These are phyloP conservation scores for Stephanodiscus minutulus DNA, from an alignment of 108 stramenopile genomes.

Conservation along the genomic window DNA sequence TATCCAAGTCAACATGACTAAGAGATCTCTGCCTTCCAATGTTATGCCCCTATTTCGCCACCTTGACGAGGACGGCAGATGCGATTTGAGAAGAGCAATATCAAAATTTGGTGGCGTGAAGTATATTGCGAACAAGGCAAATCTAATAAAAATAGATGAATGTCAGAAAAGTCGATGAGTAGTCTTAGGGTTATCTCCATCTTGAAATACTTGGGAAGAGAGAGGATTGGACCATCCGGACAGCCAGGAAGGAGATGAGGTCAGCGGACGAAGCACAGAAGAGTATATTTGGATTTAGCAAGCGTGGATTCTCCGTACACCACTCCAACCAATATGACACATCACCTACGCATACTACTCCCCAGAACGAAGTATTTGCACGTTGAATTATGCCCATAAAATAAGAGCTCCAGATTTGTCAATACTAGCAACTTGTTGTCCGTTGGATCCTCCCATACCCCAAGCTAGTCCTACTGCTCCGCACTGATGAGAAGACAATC, in stretches of 20 bases:
- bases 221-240: not conserved
- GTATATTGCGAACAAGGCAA: constrained; percentile 6
- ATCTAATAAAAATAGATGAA: not conserved
- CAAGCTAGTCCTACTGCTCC: constrained; percentile 77
- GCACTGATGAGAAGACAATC: constrained; percentile 53
- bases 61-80: constrained; percentile 24
- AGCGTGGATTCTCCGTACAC: not conserved
- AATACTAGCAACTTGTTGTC: constrained; percentile 79
- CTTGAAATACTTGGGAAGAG: not conserved
- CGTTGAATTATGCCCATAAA: constrained; percentile 64
- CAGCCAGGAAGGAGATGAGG: too few species aligned
- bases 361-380: not conserved
- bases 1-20: constrained; percentile 27
- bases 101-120: constrained; percentile 19
- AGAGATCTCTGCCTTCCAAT: constrained; percentile 19
- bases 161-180: not conserved
- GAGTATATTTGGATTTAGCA: too few species aligned
- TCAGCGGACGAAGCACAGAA: too few species aligned
- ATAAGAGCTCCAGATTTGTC: constrained; percentile 75
- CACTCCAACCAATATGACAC: not conserved
- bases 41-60: constrained; percentile 35
- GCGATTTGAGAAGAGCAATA: constrained; percentile 30
- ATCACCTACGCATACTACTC: not conserved
- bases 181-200: not conserved
- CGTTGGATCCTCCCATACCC: constrained; percentile 69